Evolutionary conservation across 495 filamentous ascomycete genomes (phyloP), one percentile per base, ranked within the genome.

Genomic region (Tuber calosporum): DNA sequence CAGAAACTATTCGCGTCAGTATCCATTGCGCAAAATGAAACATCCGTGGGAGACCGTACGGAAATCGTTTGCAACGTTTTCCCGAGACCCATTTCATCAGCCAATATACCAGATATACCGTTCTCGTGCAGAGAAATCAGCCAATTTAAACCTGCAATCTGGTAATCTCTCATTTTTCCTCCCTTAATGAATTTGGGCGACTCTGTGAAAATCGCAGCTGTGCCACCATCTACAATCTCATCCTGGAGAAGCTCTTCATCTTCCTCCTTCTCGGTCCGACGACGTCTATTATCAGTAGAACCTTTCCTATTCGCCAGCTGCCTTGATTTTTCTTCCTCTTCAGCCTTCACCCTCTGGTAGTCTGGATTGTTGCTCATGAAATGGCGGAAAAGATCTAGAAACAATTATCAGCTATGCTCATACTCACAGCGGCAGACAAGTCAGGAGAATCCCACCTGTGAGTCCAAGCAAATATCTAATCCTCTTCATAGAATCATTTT

Each of bases 101-200:
- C 95, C 72, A 99, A 84, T 73, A 99, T 99, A 70, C 95, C 95
- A 37, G 94, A 97, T 78, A 99, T 99, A 83, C 95, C 95, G 80
- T 99, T 99, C 83, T 98, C 95, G 80, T 99, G 95, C 17, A 99
- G 87, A 2, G 94, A 97, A 74, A 98, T 92, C n/a, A 99, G 88
- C 95, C 95, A 99, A 80, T 99, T 99, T 75, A 99, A 82, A 71
- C 95, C 95, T 20, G 91, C 90, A 77, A 99, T 86, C 82, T 99
- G 95, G 82, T 99, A 99, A 79, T 99, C 95, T 79, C 95, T 90
- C 91, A 99, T 97, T 70, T 87, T 84, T 66, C 91, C 92, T 70
- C 89, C 88, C n/a, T 96, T 85, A 72, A 99, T 89, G 83, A 92
- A 99, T 30, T 87, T 84, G 20, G 96, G 96, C 7, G 94, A 97